Base-by-base conservation (phyloP, 257 asterid genomes). In the Parsonsia alboflavescens region DNA sequence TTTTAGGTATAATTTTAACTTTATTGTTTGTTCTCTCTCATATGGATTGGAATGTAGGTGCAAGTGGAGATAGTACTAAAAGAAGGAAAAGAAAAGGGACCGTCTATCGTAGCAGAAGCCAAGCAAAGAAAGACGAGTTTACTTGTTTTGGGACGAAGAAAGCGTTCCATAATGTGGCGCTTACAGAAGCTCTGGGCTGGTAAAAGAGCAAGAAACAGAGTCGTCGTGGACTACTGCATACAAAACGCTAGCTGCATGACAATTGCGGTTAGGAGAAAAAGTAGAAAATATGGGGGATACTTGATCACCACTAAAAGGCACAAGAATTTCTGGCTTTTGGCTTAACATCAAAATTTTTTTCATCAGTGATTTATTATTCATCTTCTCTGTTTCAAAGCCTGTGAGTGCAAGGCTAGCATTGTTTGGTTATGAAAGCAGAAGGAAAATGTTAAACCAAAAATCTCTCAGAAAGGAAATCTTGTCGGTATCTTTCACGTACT, bases 321-420 rank as follows among this genome's bases (percentile, higher is more conserved):
- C 91, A 93, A 93, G 87, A 87, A 91, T 8, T 91, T 93, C 77
- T 93, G 98, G 97, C 97, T 91, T 78, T 86, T 93, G 77, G 98
- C 98, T 61, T 93, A 85, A 83, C 36, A n/a, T n/a, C n/a, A n/a
- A n/a, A n/a, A n/a, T n/a, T n/a, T n/a, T n/a, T 2, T 33, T 33
- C 39, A 19, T 58, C 30, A 6, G 21, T 57, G 26, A 19, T 2
- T 19, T n/a, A n/a, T 53, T 57, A 42, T 42, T 21, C n/a, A 0
- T 17, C 4, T 36, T 16, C 5, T 33, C 26, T 65, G 12, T 63
- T 65, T 17, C 8, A 16, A 36, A 50, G 69, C 26, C 45, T 36
- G 26, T 36, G 48, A 36, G 36, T 33, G 68, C 45, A 63, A 30
- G 68, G 68, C 45, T 30, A 30, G 68, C 4, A 45, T 21, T 19